Evolutionary conservation across 192 early-diverging fungal genomes (phyloP), one percentile per base, ranked within the genome.

Genomic region (Lobosporangium transversale): DNA sequence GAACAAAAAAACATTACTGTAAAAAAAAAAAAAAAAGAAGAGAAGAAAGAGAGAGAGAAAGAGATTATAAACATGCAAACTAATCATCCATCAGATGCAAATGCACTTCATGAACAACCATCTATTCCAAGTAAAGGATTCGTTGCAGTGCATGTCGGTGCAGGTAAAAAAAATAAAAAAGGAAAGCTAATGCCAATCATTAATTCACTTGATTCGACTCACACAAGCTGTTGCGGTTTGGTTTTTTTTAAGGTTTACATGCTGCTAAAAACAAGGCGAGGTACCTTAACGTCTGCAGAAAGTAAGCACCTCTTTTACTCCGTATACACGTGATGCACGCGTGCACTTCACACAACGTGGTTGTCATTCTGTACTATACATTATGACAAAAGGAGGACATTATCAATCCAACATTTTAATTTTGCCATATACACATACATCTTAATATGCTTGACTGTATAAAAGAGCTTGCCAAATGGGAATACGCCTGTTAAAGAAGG

Each of bases 101-200:
- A n/a, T n/a, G n/a, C n/a, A n/a, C n/a, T n/a, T n/a, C n/a, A n/a
- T n/a, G n/a, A n/a, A n/a, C n/a, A n/a, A n/a, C n/a, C n/a, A n/a
- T n/a, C n/a, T n/a, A 45, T 15, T 1, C 56, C 54, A 17, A 27
- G 26, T 11, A 42, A n/a, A 32, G 73, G 73, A 57, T 85, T 85
- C 52, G 78, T 85, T 51, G 84, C 84, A 15, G 84, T 85, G 10
- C 84, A 85, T 75, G 80, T 83, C 32, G 84, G 84, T 9, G 84
- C 84, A 45, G 84, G 83, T 81, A 81, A 55, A 37, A 4, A 2
- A 2, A 12, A 35, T 33, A 24, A 31, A n/a, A 42, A 9, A 42
- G 40, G 40, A 42, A 42, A 12, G 40, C 10, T 12, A 42, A 42
- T 17, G 40, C 17, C 10, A 12, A 42, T 12, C 40, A 42, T 42